These are phyloP conservation scores for Saprolegnia parasitica DNA, from an alignment of 352 stramenopile genomes.

Conservation along the genomic window DNA sequence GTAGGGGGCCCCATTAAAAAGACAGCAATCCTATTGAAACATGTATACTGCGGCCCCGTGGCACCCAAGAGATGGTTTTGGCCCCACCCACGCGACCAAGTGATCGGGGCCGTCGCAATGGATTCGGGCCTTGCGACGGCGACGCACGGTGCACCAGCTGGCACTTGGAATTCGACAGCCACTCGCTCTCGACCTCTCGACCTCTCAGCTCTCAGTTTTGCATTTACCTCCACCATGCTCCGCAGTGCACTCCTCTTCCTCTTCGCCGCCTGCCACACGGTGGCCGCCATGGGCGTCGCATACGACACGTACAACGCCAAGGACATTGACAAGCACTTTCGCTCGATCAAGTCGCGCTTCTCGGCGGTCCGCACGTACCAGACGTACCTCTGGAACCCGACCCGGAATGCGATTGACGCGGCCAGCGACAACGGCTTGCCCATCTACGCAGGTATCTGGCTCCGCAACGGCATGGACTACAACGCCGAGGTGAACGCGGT, in stretches of 20 bases:
- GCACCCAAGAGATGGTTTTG: too few species aligned
- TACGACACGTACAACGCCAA: conserved; percentile 21
- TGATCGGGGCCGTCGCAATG: too few species aligned
- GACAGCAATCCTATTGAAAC: too few species aligned
- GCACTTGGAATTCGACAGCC: too few species aligned
- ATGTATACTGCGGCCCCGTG: too few species aligned
- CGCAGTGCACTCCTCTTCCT: neutral
- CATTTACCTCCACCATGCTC: neutral
- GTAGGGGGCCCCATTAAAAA: too few species aligned
- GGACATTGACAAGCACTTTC: conserved; percentile 16
- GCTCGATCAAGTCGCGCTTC: conserved; percentile 22
- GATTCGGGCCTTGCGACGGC: too few species aligned
- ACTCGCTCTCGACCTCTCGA: too few species aligned
- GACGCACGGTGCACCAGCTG: too few species aligned
- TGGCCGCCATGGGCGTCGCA: neutral
- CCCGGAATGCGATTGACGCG: conserved; percentile 23
- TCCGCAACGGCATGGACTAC: conserved; percentile 32
- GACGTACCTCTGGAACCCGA: neutral
- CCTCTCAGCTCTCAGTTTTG: neutral
- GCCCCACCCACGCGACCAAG: too few species aligned
- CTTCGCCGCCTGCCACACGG: neutral
- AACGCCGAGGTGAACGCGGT: conserved; percentile 56
- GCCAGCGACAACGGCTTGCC: neutral
- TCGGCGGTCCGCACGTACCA: conserved; percentile 16
- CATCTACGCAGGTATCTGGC: conserved; percentile 45